A percentile compares a stretch with the other conserved stretches of the same genome.
Conservation (phyloP, 163 green algal species). For the Volvox carteri region DNA sequence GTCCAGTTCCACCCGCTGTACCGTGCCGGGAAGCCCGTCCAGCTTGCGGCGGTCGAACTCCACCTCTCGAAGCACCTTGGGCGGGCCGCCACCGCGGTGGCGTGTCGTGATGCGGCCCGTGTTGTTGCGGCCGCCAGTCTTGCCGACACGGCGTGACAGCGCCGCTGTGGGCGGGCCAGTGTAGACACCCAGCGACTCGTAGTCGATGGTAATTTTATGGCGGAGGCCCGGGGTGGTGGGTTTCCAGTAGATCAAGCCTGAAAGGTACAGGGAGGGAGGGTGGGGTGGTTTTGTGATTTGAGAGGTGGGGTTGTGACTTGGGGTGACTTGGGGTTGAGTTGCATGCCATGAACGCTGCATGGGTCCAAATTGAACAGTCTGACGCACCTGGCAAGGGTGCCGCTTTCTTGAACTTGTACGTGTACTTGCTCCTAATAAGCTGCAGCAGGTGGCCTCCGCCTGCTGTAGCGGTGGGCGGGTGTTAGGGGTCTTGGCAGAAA, state of each 20-base stretch:
- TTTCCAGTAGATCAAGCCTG: constrained; percentile 85
- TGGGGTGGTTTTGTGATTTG: not conserved
- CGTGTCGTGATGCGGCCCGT: constrained; percentile 85
- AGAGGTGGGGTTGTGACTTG: not conserved
- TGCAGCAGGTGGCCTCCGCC: constrained; percentile 19
- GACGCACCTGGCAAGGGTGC: constrained; percentile 49
- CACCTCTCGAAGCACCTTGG: constrained; percentile 53
- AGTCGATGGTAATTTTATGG: constrained; percentile 74
- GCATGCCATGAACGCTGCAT: not conserved
- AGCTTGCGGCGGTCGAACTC: constrained; percentile 51
- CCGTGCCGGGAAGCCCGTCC: constrained; percentile 62
- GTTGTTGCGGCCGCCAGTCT: constrained; percentile 87
- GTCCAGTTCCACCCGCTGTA: constrained; percentile 95
- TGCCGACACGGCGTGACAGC: constrained; percentile 47
- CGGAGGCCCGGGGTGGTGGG: constrained; percentile 80
- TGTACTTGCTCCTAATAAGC: constrained; percentile 57
- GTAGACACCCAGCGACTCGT: constrained; percentile 78
- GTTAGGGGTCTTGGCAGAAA: too few relatives aligned
- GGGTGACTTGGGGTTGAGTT: not conserved
- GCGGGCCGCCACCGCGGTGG: constrained; percentile 34
- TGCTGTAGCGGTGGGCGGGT: not conserved
- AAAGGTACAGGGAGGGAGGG: not conserved
- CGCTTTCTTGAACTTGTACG: constrained; percentile 57
- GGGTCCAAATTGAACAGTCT: not conserved
- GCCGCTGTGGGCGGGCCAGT: constrained; percentile 77